phyloP scores from a whole-genome alignment of 495 filamentous ascomycete genomes.

The Xylaria intraflava region DNA sequence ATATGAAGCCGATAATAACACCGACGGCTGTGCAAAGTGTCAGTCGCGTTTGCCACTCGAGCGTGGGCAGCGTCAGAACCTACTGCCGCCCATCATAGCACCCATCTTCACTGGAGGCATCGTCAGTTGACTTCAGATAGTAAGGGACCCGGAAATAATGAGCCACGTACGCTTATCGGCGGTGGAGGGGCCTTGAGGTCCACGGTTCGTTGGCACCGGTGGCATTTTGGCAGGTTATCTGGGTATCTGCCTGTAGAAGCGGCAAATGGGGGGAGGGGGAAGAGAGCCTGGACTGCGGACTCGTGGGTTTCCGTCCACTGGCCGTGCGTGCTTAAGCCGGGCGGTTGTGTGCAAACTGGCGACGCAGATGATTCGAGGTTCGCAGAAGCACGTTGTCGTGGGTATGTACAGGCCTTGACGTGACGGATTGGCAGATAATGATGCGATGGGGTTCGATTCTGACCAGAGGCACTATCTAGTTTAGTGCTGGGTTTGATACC shows the following conservation, averaged over 20 bases:
- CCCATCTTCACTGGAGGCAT: constrained; percentile 80
- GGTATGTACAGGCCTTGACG: too few relatives aligned
- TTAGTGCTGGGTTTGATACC: background rate
- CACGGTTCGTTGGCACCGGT: constrained; percentile 37
- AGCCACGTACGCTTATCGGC: constrained; percentile 82
- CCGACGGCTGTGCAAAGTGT: constrained; percentile 63
- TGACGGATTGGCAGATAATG: background rate
- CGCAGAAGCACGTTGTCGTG: too few relatives aligned
- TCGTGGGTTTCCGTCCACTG: too few relatives aligned
- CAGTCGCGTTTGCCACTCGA: background rate
- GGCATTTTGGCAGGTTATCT: constrained; percentile 35
- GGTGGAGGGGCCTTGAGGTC: constrained; percentile 62
- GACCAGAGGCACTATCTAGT: too few relatives aligned
- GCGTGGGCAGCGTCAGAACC: constrained; percentile 25
- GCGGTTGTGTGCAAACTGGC: too few relatives aligned
- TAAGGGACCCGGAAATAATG: background rate
- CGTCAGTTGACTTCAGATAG: background rate
- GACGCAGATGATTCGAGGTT: constrained; percentile 1
- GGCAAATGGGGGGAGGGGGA: background rate
- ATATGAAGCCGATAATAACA: constrained; percentile 94
- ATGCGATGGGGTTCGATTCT: constrained; percentile 1
- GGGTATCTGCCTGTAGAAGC: background rate
- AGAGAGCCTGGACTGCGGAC: background rate
- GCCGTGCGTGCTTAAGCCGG: too few relatives aligned
- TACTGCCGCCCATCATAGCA: constrained; percentile 95